Percentiles rank a stretch among this genome's conserved stretches.
Evolutionary conservation across 768 basidiomycete species (phyloP).

Genomic region (Pulveroboletus sp.): DNA sequence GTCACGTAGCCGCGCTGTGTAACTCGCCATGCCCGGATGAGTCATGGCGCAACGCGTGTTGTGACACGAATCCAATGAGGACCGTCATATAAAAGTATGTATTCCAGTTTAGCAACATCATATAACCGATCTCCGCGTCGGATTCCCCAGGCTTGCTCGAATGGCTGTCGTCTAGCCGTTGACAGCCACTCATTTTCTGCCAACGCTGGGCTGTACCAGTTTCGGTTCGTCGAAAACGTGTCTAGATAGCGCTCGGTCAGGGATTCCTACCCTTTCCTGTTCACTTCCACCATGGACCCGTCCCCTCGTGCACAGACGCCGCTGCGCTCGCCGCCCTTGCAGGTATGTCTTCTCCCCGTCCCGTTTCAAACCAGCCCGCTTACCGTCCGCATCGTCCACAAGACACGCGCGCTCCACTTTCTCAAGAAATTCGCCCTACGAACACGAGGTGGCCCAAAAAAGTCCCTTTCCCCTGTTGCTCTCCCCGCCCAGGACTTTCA

Average conservation of each 20-base stretch:
- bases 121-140: no score
- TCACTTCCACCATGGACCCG: slow-evolving; percentile 27
- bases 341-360: slow-evolving; percentile 24
- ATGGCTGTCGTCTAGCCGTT: no score
- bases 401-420: slow-evolving; percentile 37
- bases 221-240: slow-evolving; percentile 31
- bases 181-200: no score
- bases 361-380: slow-evolving; percentile 14
- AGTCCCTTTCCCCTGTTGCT: slow-evolving; percentile 21
- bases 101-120: no score
- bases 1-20: no score
- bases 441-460: slow-evolving; percentile 31
- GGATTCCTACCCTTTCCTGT: slow-evolving; percentile 9
- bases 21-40: no score
- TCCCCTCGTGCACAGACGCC: slow-evolving; percentile 21
- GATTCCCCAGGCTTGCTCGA: no score
- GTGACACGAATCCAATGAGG: no score
- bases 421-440: slow-evolving; percentile 37
- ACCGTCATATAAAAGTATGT: no score
- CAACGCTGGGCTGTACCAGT: neutral
- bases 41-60: no score
- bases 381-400: neutral
- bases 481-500: slow-evolving; percentile 22
- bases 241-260: slow-evolving; percentile 20
- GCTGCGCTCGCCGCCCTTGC: slow-evolving; percentile 22